Evolutionary conservation across 768 basidiomycete genomes (phyloP), one percentile per base, ranked within the genome.

Genomic region (Harrya chromipes): DNA sequence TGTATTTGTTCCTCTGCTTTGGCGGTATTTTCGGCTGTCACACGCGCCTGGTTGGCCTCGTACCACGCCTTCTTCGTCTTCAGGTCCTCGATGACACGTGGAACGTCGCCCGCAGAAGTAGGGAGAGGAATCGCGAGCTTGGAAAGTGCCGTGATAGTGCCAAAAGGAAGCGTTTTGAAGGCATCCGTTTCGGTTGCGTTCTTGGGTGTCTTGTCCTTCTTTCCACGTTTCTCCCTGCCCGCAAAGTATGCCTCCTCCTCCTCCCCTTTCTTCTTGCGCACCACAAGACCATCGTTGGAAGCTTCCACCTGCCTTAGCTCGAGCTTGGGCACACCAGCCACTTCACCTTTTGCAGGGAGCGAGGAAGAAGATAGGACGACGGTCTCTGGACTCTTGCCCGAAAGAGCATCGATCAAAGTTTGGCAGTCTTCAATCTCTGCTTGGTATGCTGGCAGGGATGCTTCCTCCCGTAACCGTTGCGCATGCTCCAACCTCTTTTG

Each of bases 51-150:
- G 72, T 98, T 98, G 27, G 90, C 94, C 66, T 87, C 84, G 62
- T 83, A 97, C 93, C 94, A 98, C 20, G 84, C 77, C 74, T 94
- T 94, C 79, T 98, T 99, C 43, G 82, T 90, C 69, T 87, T 87
- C 50, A 99, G 77, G 66, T 97, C 90, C 62, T 90, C 88, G 49
- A 98, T 76, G 40, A 92, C 82, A 46, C 91, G 87, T 46, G 84
- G 79, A 29, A 94, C 78, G 55, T 99, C 94, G 6, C 77, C 72
- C 36, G 77, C 68, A 11, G 85, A 85, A 16, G 82, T 76, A 0
- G 97, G 97, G 21, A 94, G 90, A 21, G 93, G 85, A 61, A 99
- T 98, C 29, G 92, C 91, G 36, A 98, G 77, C 14, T 80, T 74
- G 49, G 95, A 78, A 31, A 99, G 82, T 1, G 94, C 97, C 40